Base-by-base conservation (phyloP, 2,329 filamentous ascomycete genomes). In the Talaromyces sp. region DNA sequence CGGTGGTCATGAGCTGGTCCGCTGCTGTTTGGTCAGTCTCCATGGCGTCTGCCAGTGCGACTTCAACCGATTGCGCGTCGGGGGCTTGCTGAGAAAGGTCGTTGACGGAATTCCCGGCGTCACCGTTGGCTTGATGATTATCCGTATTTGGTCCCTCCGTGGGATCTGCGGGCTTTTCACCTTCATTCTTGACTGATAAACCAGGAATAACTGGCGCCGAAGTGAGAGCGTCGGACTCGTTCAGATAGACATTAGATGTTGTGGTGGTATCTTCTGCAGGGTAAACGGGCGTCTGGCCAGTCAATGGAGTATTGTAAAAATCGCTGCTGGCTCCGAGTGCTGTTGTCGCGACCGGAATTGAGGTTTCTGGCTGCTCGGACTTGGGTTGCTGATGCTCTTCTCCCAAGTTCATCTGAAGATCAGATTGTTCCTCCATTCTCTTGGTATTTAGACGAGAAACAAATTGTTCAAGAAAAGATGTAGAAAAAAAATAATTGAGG, bases 231-330 rank as follows among this genome's bases (percentile, higher is more conserved):
- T 67, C 31, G 2, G 68, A 37, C 39, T 45, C 9, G 5, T n/a
- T 39, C 17, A 31, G 39, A 3, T 62, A n/a, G 17, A 70, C 70
- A 19, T 62, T 68, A 8, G 19, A 7, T 15, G 22, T 11, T 1
- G 49, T 27, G 17, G 63, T 33, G 3, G 65, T 59, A 57, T 67
- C 60, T 15, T 65, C 54, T 22, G 58, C 39, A 58, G 68, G 43
- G 19, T 64, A 64, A 25, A 72, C 67, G 3, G 76, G 75, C 0
- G 74, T 77, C 13, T 70, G 73, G 50, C 70, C 69, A 52, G 67
- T 69, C 63, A 74, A 68, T 3, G 77, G 76, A 10, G 78, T 79
- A 62, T 78, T 79, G 70, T 80, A 80, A 52, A 80, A 79, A 70
- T 80, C 77, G 65, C 76, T 80, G 59, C 72, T 76, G 70, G 77